Evolutionary conservation across 2,329 filamentous ascomycete species (phyloP), one percentile per base, ranked within the genome.

Genomic region (Claviceps sp.): DNA sequence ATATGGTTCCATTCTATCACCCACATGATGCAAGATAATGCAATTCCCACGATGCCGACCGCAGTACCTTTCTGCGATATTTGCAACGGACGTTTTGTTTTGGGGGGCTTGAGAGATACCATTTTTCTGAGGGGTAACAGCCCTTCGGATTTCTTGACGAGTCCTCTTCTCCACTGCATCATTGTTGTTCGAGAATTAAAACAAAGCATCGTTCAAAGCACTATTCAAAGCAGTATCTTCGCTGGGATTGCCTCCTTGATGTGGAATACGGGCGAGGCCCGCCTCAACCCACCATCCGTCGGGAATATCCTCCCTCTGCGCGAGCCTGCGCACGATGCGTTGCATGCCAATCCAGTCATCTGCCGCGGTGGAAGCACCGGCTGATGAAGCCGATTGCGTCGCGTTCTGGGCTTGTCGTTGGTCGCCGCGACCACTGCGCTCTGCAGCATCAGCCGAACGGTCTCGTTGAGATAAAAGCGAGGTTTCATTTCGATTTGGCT

Each of bases 221-320:
- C 11, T 34, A 34, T 34, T 22, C 8, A 24, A 14, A 11, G 30
- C 30, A 34, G 30, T 13, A 16, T 37, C 13, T 22, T 36, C 20
- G 11, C 20, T 26, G 16, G 37, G 42, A 22, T 47, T 30, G 51
- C 59, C 64, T 42, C 64, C 63, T 48, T 59, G 62, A 38, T 62
- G 61, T 51, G 80, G 67, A 14, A 74, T 82, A 56, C 82, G 77
- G 60, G 74, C 82, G 56, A 87, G 73, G 43, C 84, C 84, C 54
- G 76, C 82, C 60, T 79, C 77, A 54, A 79, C 79, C 88, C 88
- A 94, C 81, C 85, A 90, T 57, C 88, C 82, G 55, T 93, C 87
- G 0, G 87, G 85, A 51, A 93, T 84, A 59, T 90, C 85, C 61
- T 87, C 78, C 24, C 86, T 73, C 18, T 78, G 75, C 37, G 83